phyloP scores from a whole-genome alignment of 805 yeast genomes.

The Lipomyces chichibuensis region DNA sequence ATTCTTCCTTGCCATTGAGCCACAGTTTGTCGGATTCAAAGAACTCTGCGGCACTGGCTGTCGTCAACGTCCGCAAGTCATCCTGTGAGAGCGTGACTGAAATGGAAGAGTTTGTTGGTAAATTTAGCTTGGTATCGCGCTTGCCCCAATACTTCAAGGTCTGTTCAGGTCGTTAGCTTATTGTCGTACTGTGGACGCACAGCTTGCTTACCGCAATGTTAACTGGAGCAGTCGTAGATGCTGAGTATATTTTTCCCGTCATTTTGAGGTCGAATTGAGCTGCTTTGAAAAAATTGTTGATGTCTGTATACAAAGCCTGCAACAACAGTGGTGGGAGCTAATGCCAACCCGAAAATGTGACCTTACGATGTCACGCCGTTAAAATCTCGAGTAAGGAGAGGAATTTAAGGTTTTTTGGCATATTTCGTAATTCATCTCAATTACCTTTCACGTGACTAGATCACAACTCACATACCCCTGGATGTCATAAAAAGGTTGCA shows the following conservation, averaged over 20 bases:
- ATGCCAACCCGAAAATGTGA: too few relatives aligned
- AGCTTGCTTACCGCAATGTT: conserved; percentile 80
- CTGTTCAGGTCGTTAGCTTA: conserved; percentile 45
- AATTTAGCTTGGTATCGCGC: conserved; percentile 81
- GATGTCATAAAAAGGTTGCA: too few relatives aligned
- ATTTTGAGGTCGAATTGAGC: background rate
- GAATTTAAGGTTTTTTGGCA: too few relatives aligned
- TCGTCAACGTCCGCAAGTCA: conserved; percentile 88
- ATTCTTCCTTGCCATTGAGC: conserved; percentile 83
- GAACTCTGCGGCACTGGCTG: conserved; percentile 68
- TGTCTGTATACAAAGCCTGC: background rate
- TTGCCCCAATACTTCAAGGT: conserved; percentile 99
- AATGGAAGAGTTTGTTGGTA: conserved; percentile 95
- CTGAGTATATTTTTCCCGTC: conserved; percentile 52
- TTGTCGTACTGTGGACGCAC: background rate
- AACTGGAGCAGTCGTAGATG: conserved; percentile 94
- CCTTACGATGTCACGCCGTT: too few relatives aligned
- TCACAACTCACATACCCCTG: background rate
- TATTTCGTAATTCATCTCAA: too few relatives aligned
- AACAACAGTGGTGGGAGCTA: too few relatives aligned
- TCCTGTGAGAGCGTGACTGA: conserved; percentile 91
- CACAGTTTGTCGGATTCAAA: conserved; percentile 71
- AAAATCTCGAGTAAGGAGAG: too few relatives aligned
- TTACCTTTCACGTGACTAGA: background rate
- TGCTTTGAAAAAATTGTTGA: background rate